Evolutionary conservation across 116 monocot species (phyloP).

Genomic region (Posidonia oceanica): DNA sequence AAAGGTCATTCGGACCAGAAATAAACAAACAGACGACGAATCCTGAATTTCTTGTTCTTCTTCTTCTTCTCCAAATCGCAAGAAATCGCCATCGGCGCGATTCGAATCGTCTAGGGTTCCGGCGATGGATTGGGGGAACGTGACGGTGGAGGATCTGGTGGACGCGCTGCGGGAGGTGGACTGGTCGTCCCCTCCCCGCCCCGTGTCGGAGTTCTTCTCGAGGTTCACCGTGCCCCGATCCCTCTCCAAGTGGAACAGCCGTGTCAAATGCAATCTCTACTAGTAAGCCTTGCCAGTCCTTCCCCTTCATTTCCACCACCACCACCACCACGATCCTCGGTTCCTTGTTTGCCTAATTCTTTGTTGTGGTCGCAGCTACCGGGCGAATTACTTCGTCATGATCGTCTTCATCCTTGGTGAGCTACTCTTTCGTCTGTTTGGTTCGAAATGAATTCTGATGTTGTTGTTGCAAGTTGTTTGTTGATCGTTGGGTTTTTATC

Average conservation of each 20-base stretch:
- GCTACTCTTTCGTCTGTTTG: conserved; percentile 1
- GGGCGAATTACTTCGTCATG: conserved; percentile 92
- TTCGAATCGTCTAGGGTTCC: too few relatives aligned
- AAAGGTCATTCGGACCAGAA: too few relatives aligned
- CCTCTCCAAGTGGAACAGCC: conserved; percentile 72
- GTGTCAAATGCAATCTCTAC: conserved; percentile 91
- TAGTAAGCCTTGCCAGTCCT: conserved; percentile 33
- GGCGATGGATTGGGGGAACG: conserved; percentile 95
- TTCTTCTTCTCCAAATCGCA: background rate
- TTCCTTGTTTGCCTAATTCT: background rate
- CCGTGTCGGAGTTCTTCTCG: conserved; percentile 85
- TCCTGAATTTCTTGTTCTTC: too few relatives aligned
- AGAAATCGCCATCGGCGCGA: background rate
- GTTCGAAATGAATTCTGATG: background rate
- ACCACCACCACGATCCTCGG: background rate
- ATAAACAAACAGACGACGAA: too few relatives aligned
- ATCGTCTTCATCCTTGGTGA: conserved; percentile 69
- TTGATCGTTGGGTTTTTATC: background rate
- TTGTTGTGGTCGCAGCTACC: conserved; percentile 46
- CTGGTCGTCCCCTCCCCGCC: conserved; percentile 89
- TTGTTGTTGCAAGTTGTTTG: background rate
- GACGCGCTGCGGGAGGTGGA: conserved; percentile 92
- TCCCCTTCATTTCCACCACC: background rate
- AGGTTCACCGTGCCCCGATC: conserved; percentile 82
- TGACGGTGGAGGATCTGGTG: conserved; percentile 86